A percentile compares a stretch with the other conserved stretches of the same genome.
These are phyloP conservation scores for Penicillium pancosmium DNA, from an alignment of 495 filamentous ascomycete genomes.

Conservation along the genomic window DNA sequence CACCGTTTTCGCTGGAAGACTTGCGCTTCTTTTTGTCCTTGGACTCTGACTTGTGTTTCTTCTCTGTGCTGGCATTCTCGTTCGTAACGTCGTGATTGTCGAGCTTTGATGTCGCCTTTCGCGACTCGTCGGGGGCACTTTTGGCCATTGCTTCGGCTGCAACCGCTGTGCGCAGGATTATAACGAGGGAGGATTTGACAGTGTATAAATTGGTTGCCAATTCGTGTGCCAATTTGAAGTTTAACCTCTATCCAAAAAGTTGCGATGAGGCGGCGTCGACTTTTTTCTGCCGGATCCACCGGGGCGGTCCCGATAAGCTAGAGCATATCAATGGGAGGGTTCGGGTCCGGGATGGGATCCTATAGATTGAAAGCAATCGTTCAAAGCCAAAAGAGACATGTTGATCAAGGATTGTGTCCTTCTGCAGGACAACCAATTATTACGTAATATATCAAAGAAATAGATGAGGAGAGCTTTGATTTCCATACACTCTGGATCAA, in stretches of 20 bases:
- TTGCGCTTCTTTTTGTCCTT: constrained; percentile 31
- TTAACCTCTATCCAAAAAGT: background rate
- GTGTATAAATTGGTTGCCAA: background rate
- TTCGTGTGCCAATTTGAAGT: background rate
- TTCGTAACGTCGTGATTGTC: constrained; percentile 60
- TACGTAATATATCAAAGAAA: background rate
- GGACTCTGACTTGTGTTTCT: constrained; percentile 21
- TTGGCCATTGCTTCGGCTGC: constrained; percentile 24
- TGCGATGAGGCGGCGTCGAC: constrained; percentile 10
- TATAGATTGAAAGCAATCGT: background rate
- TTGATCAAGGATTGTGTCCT: background rate
- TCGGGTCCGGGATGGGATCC: too few species aligned
- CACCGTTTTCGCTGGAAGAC: constrained; percentile 13
- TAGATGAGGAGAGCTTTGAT: background rate
- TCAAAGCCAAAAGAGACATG: background rate
- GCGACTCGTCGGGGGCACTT: constrained; percentile 1
- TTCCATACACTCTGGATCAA: background rate
- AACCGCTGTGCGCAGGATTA: background rate
- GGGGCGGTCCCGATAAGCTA: constrained; percentile 16
- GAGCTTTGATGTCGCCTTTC: constrained; percentile 36
- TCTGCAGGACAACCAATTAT: background rate
- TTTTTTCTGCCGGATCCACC: constrained; percentile 19
- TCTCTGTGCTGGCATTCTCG: constrained; percentile 22
- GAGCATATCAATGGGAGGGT: too few species aligned
- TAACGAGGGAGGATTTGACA: background rate